Evolutionary conservation across 495 filamentous ascomycete genomes (phyloP).

Genomic region (Achaetomiella virescens): DNA sequence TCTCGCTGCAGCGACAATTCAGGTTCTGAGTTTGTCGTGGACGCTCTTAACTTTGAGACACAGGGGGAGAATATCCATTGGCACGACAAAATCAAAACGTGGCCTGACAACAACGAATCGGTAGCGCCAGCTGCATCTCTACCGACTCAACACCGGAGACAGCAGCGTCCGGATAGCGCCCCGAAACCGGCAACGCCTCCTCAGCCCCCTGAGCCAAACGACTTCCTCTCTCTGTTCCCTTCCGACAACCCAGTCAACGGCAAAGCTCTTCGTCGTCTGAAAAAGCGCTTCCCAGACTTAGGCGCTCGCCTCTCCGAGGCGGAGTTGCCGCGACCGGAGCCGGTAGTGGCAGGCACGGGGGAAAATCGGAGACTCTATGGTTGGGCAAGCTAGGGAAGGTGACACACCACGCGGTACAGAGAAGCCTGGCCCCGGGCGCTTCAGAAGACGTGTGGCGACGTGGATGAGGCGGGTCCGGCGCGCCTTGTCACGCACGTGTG

Average conservation of each 20-base stretch:
- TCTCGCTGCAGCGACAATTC: not conserved
- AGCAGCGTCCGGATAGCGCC: too few relatives aligned
- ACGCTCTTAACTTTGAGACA: too few relatives aligned
- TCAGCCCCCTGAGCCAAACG: not conserved
- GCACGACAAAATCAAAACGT: too few relatives aligned
- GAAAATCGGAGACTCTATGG: too few relatives aligned
- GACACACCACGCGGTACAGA: too few relatives aligned
- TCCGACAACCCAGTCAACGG: constrained; percentile 9
- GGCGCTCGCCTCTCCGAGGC: constrained; percentile 16
- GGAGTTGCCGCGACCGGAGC: constrained; percentile 2
- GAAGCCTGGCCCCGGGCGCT: not conserved
- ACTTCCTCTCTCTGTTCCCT: constrained; percentile 12
- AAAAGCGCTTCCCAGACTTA: constrained; percentile 22
- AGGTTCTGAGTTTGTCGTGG: not conserved
- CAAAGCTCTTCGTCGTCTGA: constrained; percentile 13
- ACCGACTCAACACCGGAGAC: too few relatives aligned
- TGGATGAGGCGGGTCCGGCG: constrained; percentile 23
- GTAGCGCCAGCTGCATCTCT: too few relatives aligned
- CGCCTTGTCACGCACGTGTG: constrained; percentile 17
- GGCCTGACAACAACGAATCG: too few relatives aligned
- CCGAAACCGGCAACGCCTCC: too few relatives aligned
- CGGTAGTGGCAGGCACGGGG: too few relatives aligned
- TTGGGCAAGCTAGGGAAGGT: too few relatives aligned
- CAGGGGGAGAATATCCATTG: too few relatives aligned
- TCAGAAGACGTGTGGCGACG: constrained; percentile 20